Base-by-base conservation (phyloP, 257 asterid species). In the Jacaranda copaia region DNA sequence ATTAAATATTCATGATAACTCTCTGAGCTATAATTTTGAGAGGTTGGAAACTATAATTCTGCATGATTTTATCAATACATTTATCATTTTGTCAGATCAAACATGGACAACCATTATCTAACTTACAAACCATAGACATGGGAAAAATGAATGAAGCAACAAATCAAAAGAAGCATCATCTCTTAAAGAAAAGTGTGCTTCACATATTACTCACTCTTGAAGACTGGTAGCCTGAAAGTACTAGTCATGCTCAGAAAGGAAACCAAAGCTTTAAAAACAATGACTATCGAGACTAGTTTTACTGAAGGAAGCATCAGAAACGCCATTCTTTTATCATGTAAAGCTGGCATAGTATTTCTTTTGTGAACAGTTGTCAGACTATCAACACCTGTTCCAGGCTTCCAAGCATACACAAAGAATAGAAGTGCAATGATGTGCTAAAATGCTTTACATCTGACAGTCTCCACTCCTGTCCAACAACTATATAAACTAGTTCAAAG, bases 41-140 rank as follows among this genome's bases (percentile, higher is more conserved):
- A 25, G 32, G 32, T 25, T 25, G 32, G 32, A 25, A 25, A 25
- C 2, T 60, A 63, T 63, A 36, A 6, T 45, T 63, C n/a, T 36
- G 69, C 45, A 63, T 63, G 40, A 38, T 36, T 63, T 36, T 63
- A 38, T 38, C 49, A 63, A 63, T 12, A 63, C 13, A 63, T 63
- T 38, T 63, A 36, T 9, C n/a, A 7, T 36, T 13, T 36, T 20
- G 38, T 63, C 67, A 25, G 32, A 25, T 25, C 32, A 25, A 25
- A 25, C 16, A 5, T 38, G 14, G 35, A 63, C 25, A 63, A 63
- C 53, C 8, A 42, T 42, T 1, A 25, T 25, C 32, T 25, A 25
- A 25, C 32, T 25, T 25, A 25, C 32, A 3, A 9, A 6, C 19
- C 15, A 8, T 16, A 63, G 32, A 63, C 69, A 45, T 13, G 38